These are phyloP conservation scores for Rhodosporidiobolus odoratus DNA, from an alignment of 768 basidiomycete genomes.

Conservation along the genomic window DNA sequence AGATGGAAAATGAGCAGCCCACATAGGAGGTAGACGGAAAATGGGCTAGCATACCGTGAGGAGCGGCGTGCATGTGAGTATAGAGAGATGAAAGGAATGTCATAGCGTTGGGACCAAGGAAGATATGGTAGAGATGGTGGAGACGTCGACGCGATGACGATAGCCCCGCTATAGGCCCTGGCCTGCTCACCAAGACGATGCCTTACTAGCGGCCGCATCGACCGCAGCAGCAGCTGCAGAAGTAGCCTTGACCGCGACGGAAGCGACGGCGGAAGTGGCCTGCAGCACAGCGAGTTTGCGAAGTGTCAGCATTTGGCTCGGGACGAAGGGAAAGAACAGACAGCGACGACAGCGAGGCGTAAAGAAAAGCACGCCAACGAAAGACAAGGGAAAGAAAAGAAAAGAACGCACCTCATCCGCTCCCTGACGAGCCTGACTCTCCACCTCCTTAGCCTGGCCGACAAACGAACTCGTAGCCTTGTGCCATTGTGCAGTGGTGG, in stretches of 20 bases:
- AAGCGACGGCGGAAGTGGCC: slow-evolving; percentile 1
- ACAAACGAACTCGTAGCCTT: background rate
- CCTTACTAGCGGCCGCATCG: background rate
- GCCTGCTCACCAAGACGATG: background rate
- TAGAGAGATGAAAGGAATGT: too few species aligned
- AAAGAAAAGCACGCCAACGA: too few species aligned
- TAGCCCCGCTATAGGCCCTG: background rate
- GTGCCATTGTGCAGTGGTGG: background rate
- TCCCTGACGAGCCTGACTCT: too few species aligned
- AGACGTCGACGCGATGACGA: background rate
- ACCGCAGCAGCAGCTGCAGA: background rate
- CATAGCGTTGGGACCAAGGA: too few species aligned
- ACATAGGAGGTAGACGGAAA: background rate
- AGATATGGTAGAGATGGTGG: too few species aligned
- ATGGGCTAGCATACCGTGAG: background rate
- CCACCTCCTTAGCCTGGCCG: background rate
- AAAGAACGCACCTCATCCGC: background rate
- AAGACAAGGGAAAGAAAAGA: too few species aligned
- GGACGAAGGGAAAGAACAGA: background rate
- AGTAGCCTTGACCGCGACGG: background rate
- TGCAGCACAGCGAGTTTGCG: background rate
- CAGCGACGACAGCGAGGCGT: too few species aligned
- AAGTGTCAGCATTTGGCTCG: background rate
- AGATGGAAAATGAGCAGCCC: background rate
- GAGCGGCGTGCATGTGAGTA: background rate